Conservation (phyloP, 1,284 basidiomycete species). For the Amylostereum chailletii region DNA sequence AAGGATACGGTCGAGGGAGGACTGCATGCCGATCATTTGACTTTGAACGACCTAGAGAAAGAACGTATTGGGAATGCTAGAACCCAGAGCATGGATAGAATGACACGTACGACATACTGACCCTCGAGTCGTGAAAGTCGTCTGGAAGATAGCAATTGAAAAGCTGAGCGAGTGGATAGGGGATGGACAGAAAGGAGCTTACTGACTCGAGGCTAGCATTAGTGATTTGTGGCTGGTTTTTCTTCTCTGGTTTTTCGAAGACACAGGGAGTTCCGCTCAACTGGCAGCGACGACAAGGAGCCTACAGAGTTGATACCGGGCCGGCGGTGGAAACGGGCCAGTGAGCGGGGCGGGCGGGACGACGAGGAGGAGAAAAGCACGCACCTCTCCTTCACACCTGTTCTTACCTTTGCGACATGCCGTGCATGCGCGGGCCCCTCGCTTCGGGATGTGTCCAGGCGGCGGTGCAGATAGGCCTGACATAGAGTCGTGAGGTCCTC, state of each 20-base stretch:
- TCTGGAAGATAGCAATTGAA: constrained; percentile 29
- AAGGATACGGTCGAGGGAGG: constrained; percentile 73
- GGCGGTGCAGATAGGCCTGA: neutral
- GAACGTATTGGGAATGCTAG: neutral
- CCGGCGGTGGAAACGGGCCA: constrained; percentile 52
- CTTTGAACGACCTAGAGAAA: constrained; percentile 69
- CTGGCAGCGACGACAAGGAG: constrained; percentile 85
- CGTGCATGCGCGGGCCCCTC: neutral
- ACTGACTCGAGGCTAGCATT: constrained; percentile 68
- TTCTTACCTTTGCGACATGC: constrained; percentile 1
- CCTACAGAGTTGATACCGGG: constrained; percentile 55
- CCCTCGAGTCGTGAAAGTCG: constrained; percentile 76
- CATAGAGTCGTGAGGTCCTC: neutral
- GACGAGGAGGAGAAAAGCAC: constrained; percentile 20
- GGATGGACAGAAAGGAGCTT: constrained; percentile 14
- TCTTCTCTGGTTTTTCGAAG: constrained; percentile 91
- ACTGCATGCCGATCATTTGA: constrained; percentile 87
- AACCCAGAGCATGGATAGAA: constrained; percentile 4
- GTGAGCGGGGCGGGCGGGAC: constrained; percentile 25
- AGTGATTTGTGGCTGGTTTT: constrained; percentile 50
- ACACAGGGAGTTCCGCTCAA: constrained; percentile 77
- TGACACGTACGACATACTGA: constrained; percentile 60
- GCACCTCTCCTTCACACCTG: constrained; percentile 51
- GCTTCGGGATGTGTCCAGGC: constrained; percentile 1
- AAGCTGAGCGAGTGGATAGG: constrained; percentile 12